These are phyloP conservation scores for Farysia itapuensis DNA, from an alignment of 1,284 basidiomycete genomes.

Conservation along the genomic window DNA sequence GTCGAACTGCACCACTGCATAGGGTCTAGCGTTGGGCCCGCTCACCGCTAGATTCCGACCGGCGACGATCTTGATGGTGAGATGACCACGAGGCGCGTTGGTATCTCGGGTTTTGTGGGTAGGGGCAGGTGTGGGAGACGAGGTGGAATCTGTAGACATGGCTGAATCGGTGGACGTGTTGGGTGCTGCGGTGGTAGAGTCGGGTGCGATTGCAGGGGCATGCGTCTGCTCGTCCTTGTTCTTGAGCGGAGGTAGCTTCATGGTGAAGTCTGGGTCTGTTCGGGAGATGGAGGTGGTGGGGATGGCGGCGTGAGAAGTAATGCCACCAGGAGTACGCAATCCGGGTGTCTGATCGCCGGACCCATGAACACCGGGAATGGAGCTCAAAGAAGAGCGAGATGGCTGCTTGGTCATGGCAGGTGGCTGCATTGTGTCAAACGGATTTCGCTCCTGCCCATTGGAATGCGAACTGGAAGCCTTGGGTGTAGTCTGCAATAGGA, in stretches of 20 bases:
- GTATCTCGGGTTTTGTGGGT: slow-evolving; percentile 45
- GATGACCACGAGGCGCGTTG: slow-evolving; percentile 69
- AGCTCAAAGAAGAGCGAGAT: slow-evolving; percentile 29
- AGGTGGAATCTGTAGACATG: not conserved
- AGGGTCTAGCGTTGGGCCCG: slow-evolving; percentile 70
- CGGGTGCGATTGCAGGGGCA: not conserved
- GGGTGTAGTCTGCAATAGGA: slow-evolving; percentile 36
- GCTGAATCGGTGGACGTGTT: slow-evolving; percentile 2
- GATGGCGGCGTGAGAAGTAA: slow-evolving; percentile 43
- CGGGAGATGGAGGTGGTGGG: slow-evolving; percentile 50
- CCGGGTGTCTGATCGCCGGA: slow-evolving; percentile 40
- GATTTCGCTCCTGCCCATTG: slow-evolving; percentile 46
- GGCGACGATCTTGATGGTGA: slow-evolving; percentile 92
- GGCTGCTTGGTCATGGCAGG: slow-evolving; percentile 25
- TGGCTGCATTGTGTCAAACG: slow-evolving; percentile 46
- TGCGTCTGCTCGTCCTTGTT: slow-evolving; percentile 10
- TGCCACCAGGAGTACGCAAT: slow-evolving; percentile 49
- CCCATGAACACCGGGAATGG: slow-evolving; percentile 16
- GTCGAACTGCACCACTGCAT: slow-evolving; percentile 97
- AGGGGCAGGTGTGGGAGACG: slow-evolving; percentile 1
- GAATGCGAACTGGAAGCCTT: slow-evolving; percentile 41
- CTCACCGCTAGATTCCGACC: slow-evolving; percentile 73
- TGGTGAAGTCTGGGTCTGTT: slow-evolving; percentile 55
- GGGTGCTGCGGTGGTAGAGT: not conserved
- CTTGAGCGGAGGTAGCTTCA: slow-evolving; percentile 53